Base-by-base conservation (phyloP, 2,329 filamentous ascomycete species). In the Periconia macrospinosa region DNA sequence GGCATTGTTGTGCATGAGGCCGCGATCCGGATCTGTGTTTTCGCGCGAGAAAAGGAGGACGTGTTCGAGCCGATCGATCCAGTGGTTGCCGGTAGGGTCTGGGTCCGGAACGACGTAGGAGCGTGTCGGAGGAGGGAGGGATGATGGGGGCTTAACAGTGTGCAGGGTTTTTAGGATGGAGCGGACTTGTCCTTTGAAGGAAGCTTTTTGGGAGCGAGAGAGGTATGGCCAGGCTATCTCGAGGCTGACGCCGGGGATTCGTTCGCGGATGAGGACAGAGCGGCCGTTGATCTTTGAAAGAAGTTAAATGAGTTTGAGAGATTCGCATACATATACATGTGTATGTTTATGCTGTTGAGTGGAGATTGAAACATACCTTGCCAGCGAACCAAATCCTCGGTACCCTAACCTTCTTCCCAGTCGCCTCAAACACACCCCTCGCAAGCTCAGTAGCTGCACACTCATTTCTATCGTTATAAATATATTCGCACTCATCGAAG, bases 391-490 rank as follows among this genome's bases (percentile, higher is more conserved):
- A 76, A 9, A 78, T 73, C 0, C 69, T 50, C 2, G 76, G 73
- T 2, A 76, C 65, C 57, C 56, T 69, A 6, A 33, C 13, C 23
- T 8, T 27, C 23, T 8, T 27, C 23, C 23, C 23, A 6, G 75
- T 53, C 27, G 19, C 48, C 30, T 65, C 56, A 6, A 47, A 20
- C 10, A 60, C 54, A 1, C 47, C 53, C 52, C 60, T 69, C 19
- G 68, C 74, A n/a, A 76, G 33, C 49, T 56, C 48, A 56, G 63
- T 66, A 19, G 73, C 75, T n/a, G 61, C 41, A 1, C 71, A 49
- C 52, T 79, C 76, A 54, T 79, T 79, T 2, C 64, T 66, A 61
- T 79, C 76, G 14, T 72, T 70, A 49, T 70, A 75, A 11, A 75
- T 74, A 60, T 72, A 78, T 57, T 76, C 72, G 33, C 45, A 30